Conservation (phyloP, 257 asterid genomes). For the Jacaranda copaia region DNA sequence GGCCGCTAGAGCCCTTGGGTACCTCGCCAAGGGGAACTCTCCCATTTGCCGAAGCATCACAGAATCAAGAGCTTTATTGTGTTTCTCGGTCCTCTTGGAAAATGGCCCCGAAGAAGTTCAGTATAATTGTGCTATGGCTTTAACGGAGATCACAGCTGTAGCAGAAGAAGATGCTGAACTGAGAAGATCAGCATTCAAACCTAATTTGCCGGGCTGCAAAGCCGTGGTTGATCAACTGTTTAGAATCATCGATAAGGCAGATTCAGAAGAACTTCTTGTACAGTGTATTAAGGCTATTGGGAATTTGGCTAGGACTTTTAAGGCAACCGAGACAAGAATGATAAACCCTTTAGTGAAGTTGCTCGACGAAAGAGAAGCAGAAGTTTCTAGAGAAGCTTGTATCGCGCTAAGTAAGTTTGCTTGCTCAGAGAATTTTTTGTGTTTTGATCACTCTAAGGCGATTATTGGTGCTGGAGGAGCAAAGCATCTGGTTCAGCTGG, state of each 20-base stretch:
- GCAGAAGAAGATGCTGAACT: constrained; percentile 70
- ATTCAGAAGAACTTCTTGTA: constrained; percentile 52
- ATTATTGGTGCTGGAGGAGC: constrained; percentile 69
- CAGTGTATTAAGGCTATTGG: constrained; percentile 72
- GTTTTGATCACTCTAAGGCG: constrained; percentile 67
- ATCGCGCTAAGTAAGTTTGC: constrained; percentile 66
- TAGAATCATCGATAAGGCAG: constrained; percentile 50
- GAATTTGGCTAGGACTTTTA: constrained; percentile 43
- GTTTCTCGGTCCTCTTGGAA: constrained; percentile 75
- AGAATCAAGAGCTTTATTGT: constrained; percentile 75
- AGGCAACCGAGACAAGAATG: constrained; percentile 63
- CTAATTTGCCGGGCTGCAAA: constrained; percentile 76
- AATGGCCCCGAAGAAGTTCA: constrained; percentile 72
- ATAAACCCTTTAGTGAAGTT: constrained; percentile 62
- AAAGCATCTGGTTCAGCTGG: constrained; percentile 69
- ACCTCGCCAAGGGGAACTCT: constrained; percentile 70
- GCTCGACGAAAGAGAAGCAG: constrained; percentile 65
- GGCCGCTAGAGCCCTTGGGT: constrained; percentile 89
- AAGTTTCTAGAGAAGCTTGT: constrained; percentile 62
- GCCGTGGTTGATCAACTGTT: constrained; percentile 71
- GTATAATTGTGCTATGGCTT: constrained; percentile 78
- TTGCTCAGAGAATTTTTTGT: constrained; percentile 58
- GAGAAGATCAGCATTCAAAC: constrained; percentile 71
- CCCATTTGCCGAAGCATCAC: constrained; percentile 83
- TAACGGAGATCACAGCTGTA: constrained; percentile 77